Conservation (phyloP, 2,329 filamentous ascomycete genomes). For the Aspergillus pseudoterreus region DNA sequence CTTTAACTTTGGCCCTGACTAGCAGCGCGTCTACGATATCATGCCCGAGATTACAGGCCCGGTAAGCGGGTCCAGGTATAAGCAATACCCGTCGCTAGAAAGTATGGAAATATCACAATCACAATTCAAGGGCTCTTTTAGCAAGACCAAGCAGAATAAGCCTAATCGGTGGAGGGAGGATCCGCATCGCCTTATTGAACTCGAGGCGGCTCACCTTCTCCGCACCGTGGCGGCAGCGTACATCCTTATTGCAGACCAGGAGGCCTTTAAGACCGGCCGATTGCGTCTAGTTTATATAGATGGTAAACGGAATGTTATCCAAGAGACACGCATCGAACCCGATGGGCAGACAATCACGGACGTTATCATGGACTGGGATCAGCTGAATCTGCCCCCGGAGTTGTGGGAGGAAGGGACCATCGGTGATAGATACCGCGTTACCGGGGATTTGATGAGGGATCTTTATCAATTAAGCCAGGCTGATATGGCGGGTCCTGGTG, state of each 20-base stretch:
- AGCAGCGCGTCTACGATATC: slow-evolving; percentile 7
- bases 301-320: slow-evolving; percentile 7
- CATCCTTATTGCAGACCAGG: not conserved
- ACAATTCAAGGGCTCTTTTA: not conserved
- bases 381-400: not conserved
- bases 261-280: slow-evolving; percentile 4
- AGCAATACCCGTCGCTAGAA: not conserved
- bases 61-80: not conserved
- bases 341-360: slow-evolving; percentile 2
- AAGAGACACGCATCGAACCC: not conserved
- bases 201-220: slow-evolving; percentile 2
- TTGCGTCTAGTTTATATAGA: slow-evolving; percentile 8
- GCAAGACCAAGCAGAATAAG: not conserved
- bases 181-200: slow-evolving; percentile 1
- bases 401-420: slow-evolving; percentile 2
- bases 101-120: not conserved
- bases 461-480: slow-evolving; percentile 6
- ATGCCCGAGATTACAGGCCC: slow-evolving; percentile 2
- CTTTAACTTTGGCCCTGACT: slow-evolving; percentile 8
- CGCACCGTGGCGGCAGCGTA: slow-evolving; percentile 1
- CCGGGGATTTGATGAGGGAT: slow-evolving; percentile 6
- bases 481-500: not conserved
- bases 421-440: slow-evolving; percentile 15
- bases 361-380: slow-evolving; percentile 2
- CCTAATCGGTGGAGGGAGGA: not conserved